Base-by-base conservation (phyloP, 768 basidiomycete genomes). In the Favolaschia claudopus region DNA sequence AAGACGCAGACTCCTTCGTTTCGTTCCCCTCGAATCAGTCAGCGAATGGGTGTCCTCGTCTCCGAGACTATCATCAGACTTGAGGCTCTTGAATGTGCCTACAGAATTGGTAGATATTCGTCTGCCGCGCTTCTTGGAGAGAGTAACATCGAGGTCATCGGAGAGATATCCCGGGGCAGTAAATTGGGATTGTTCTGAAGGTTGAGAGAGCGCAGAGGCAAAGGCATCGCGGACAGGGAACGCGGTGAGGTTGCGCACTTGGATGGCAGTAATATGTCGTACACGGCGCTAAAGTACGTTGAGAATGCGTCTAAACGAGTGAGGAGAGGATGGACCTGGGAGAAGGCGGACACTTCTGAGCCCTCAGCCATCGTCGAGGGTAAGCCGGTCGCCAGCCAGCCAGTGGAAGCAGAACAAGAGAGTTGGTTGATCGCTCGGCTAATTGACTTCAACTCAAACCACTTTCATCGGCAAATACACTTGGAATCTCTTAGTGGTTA, bases 241-340 rank as follows among this genome's bases (percentile, higher is more conserved):
- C 2, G 90, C 91, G n/a, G 92, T 90, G 33, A 94, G 77, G 70
- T 94, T 94, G 61, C 87, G 85, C 64, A 94, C 79, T 75, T 92
- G 89, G 45, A 94, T 77, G 38, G 85, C 80, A 55, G 84, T 80
- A 56, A 93, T 81, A 75, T 93, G 90, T 64, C 91, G 85, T 61
- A 92, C 79, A 38, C 89, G 88, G 67, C 85, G 85, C 85, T 91
- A 72, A 34, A 69, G 42, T 43, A 17, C 38, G 44, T 45, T 42
- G 33, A 60, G 55, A 57, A 65, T 40, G 54, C 24, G 43, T 48
- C 17, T 15, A 44, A 52, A 22, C 17, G 40, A 12, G 42, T 10
- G 42, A 4, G 38, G 50, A 61, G 45, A 63, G 56, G 13, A 56
- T 37, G 27, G 29, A 62, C 60, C 44, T 58, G 58, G 2, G 54